Evolutionary conservation across 306 rosid genomes (phyloP).

Genomic region (Pachyrhizus erosus): DNA sequence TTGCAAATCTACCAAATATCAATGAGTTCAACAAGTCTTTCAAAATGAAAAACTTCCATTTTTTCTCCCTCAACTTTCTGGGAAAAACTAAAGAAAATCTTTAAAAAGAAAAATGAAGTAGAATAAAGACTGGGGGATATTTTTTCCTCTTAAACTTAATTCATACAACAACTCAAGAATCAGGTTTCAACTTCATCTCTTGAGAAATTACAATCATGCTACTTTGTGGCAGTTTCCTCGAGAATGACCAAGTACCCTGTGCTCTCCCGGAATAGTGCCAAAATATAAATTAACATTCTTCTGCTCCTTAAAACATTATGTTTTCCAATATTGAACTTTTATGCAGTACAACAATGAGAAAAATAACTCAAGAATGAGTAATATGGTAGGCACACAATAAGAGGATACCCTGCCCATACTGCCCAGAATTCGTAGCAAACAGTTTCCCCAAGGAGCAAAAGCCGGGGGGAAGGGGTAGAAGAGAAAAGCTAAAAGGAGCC

Average conservation of each 20-base stretch:
- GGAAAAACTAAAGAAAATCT: background rate
- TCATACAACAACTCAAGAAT: conserved; percentile 21
- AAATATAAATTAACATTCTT: conserved; percentile 17
- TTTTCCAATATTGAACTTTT: background rate
- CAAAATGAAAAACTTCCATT: conserved; percentile 30
- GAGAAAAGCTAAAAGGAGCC: background rate
- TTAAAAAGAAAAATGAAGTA: background rate
- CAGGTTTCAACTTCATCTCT: conserved; percentile 10
- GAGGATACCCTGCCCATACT: background rate
- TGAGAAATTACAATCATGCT: conserved; percentile 23
- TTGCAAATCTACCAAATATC: conserved; percentile 26
- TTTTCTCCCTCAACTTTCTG: conserved; percentile 16
- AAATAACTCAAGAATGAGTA: conserved; percentile 18
- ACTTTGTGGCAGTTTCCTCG: background rate
- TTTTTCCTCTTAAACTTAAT: conserved; percentile 14
- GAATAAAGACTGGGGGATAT: background rate
- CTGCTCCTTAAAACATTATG: conserved; percentile 17
- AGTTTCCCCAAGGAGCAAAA: background rate
- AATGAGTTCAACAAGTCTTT: conserved; percentile 26
- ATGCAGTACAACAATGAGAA: conserved; percentile 30
- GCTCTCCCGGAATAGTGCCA: background rate
- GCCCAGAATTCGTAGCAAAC: conserved; percentile 22
- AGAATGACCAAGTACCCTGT: conserved; percentile 3
- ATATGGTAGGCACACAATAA: background rate
- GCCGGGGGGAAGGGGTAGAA: background rate